Evolutionary conservation across 2,329 filamentous ascomycete genomes (phyloP), one percentile per base, ranked within the genome.

Genomic region (Penicillium vulpinum): DNA sequence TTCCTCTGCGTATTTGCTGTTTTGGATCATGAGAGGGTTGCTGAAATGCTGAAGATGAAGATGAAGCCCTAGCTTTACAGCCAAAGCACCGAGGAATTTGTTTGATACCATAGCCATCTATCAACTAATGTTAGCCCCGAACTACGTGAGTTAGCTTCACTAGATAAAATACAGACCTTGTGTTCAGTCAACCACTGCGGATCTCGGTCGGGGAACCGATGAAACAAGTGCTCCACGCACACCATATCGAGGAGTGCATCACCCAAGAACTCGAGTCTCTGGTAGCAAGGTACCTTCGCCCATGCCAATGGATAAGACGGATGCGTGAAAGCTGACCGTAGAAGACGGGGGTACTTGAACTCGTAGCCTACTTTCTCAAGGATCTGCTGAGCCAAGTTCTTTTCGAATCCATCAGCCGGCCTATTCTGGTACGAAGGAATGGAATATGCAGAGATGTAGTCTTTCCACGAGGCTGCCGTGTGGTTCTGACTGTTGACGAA

Each of bases 141-240:
- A n/a, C 9, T 26, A 5, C 8, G 9, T 4, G 15, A 4, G 29
- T n/a, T 18, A 9, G 3, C 10, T 4, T n/a, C 4, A 15, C 21
- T 3, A 11, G 16, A 41, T 1, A 9, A 15, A 8, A 16, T 22
- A 58, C 68, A 51, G 69, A 79, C 79, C 65, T 97, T 97, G 81
- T 97, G 93, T 75, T 97, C 94, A 0, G 94, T 97, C 57, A 99
- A 81, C 93, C 93, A 97, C 71, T 97, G 92, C 0, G 94, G 93
- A 67, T 96, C 92, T 56, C 88, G 90, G 50, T 85, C 79, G 0
- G 92, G 91, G 65, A 89, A 91, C 4, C 80, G 81, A 63, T 86
- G 82, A 75, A 91, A 97, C 4, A 99, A 81, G 65, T 90, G 86
- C 65, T 92, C 89, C 53, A 97, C 88, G 66, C 88, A 91, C 11